phyloP scores from a whole-genome alignment of 2,329 filamentous ascomycete species.

The Aspergillus aculeatus region DNA sequence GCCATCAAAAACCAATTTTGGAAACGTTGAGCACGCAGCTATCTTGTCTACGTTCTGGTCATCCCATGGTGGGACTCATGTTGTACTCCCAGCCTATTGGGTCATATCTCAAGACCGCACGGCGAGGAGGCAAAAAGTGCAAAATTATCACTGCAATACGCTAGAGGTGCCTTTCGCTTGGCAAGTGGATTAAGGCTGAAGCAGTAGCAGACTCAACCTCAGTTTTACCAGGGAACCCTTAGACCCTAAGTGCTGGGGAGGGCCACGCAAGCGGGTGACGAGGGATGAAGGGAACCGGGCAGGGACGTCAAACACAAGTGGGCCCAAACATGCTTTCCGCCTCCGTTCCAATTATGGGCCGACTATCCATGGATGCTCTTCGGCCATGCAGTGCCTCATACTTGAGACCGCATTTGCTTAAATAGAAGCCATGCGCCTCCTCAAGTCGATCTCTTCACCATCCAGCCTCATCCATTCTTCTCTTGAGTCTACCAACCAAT shows the following conservation, averaged over 20 bases:
- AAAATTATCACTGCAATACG: no score
- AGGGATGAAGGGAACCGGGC: background rate
- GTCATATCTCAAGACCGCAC: no score
- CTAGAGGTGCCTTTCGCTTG: background rate
- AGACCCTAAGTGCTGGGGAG: background rate
- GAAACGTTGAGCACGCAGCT: no score
- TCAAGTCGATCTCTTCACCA: background rate
- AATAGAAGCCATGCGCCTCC: background rate
- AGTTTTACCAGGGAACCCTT: background rate
- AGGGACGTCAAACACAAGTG: constrained; percentile 5
- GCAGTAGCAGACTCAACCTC: background rate
- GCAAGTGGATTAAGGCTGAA: background rate
- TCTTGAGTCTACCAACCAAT: background rate
- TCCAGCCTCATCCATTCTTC: background rate
- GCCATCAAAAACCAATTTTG: no score
- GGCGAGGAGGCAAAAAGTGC: no score
- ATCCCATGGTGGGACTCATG: no score
- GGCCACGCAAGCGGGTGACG: constrained; percentile 8
- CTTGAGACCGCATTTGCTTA: background rate
- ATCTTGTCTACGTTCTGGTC: no score
- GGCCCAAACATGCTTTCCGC: background rate
- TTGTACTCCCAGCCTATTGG: no score
- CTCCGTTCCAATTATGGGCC: background rate
- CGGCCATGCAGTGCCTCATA: background rate
- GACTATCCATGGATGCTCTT: background rate